Conservation (phyloP, 2,329 filamentous ascomycete genomes). For the Colletotrichum sp. region DNA sequence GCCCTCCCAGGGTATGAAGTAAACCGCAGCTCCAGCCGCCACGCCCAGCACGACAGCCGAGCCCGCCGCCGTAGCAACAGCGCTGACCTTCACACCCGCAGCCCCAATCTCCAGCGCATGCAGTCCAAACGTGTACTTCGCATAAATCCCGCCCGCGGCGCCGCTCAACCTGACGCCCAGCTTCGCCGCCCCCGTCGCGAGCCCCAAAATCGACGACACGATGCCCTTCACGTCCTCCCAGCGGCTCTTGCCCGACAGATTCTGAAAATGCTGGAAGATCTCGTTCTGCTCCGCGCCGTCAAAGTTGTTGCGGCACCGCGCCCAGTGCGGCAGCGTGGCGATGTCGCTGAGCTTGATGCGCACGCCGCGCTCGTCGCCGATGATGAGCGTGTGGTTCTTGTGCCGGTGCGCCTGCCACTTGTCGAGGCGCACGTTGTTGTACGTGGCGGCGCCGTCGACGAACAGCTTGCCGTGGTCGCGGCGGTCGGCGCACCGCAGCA, state of each 20-base stretch:
- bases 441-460: constrained; percentile 1
- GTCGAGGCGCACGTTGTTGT: constrained; percentile 4
- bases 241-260: neutral
- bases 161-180: neutral
- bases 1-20: constrained; percentile 7
- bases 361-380: constrained; percentile 1
- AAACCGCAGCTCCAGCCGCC: neutral
- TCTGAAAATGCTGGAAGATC: neutral
- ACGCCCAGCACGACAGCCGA: neutral
- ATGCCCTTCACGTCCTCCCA: neutral
- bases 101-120: neutral
- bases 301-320: constrained; percentile 1
- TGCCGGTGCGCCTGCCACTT: constrained; percentile 3
- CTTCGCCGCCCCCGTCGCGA: neutral
- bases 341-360: neutral
- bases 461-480: neutral
- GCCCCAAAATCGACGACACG: neutral
- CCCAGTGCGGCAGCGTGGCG: neutral
- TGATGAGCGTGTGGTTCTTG: neutral
- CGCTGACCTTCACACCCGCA: neutral
- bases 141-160: neutral
- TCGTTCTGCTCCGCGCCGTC: neutral
- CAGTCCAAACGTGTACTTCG: neutral
- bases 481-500: neutral
- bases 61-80: neutral